These are phyloP conservation scores for Taiozyma onychis DNA, from an alignment of 1,139 yeast species.

Conservation along the genomic window DNA sequence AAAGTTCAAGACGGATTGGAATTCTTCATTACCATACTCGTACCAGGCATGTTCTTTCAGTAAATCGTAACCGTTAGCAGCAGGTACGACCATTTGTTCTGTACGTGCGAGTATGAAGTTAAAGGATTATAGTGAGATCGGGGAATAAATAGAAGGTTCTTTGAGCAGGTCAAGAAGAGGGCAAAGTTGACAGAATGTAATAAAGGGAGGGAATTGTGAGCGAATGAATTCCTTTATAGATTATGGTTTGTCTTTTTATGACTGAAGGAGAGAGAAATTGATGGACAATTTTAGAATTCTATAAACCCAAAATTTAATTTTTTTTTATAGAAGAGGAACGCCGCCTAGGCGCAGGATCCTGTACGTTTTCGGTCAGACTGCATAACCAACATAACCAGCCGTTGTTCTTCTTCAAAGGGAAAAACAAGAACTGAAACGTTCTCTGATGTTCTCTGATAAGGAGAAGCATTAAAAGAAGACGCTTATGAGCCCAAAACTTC, in stretches of 20 bases:
- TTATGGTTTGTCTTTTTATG: background rate
- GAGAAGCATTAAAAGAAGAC: too few species aligned
- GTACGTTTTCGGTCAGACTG: background rate
- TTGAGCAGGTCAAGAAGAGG: background rate
- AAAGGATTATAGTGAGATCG: background rate
- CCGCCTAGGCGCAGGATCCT: background rate
- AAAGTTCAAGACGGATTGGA: slow-evolving; percentile 11
- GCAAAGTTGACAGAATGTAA: background rate
- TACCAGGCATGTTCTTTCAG: slow-evolving; percentile 18
- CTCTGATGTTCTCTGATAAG: background rate
- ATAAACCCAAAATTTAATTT: background rate
- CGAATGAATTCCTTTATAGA: background rate
- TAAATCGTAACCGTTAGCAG: slow-evolving; percentile 11
- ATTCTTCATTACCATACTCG: slow-evolving; percentile 13
- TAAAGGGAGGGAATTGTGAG: background rate
- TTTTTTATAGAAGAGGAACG: background rate
- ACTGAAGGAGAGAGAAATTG: background rate
- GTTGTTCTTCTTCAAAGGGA: background rate
- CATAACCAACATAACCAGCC: background rate
- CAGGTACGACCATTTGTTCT: slow-evolving; percentile 17
- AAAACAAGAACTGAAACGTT: background rate
- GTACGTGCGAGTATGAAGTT: background rate
- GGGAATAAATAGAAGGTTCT: background rate
- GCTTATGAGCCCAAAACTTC: background rate
- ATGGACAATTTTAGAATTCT: background rate